Conservation (phyloP, 1,284 basidiomycete genomes). For the Heterobasidion irregulare region DNA sequence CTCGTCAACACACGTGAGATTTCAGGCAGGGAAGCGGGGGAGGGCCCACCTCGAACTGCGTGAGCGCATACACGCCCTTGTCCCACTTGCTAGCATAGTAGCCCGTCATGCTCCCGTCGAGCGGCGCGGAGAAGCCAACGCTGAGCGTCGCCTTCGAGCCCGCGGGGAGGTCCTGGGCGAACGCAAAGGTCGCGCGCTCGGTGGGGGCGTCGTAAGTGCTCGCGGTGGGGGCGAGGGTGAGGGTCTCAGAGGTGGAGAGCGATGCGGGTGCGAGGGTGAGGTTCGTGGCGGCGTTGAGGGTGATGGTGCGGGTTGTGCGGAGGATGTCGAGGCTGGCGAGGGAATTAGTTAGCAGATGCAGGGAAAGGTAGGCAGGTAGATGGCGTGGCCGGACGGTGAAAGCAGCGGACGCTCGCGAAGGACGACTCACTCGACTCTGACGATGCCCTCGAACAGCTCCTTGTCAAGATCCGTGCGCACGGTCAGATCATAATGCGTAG, state of each 20-base stretch:
- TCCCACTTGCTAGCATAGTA: slow-evolving; percentile 60
- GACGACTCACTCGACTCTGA: slow-evolving; percentile 54
- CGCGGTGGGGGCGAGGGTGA: slow-evolving; percentile 46
- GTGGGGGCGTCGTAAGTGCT: slow-evolving; percentile 50
- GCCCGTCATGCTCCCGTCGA: slow-evolving; percentile 66
- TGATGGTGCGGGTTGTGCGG: slow-evolving; percentile 56
- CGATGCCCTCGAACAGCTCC: slow-evolving; percentile 71
- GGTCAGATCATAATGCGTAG: slow-evolving; percentile 79
- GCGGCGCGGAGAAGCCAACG: slow-evolving; percentile 52
- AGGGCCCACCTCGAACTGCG: slow-evolving; percentile 67
- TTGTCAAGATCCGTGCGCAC: slow-evolving; percentile 80
- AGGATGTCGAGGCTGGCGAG: slow-evolving; percentile 57
- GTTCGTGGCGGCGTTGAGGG: slow-evolving; percentile 61
- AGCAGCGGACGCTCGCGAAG: neutral
- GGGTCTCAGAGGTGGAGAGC: slow-evolving; percentile 34
- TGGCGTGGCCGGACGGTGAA: neutral
- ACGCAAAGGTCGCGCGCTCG: slow-evolving; percentile 56
- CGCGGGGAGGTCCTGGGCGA: slow-evolving; percentile 48
- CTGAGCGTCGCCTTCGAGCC: slow-evolving; percentile 58
- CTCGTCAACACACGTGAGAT: neutral
- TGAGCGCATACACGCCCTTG: slow-evolving; percentile 66
- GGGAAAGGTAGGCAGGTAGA: neutral
- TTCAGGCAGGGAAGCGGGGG: neutral
- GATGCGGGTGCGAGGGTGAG: slow-evolving; percentile 65
- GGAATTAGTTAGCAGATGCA: neutral